These are phyloP conservation scores for Paramecium octaurelia DNA, from an alignment of 73 alveolate species.

Conservation along the genomic window DNA sequence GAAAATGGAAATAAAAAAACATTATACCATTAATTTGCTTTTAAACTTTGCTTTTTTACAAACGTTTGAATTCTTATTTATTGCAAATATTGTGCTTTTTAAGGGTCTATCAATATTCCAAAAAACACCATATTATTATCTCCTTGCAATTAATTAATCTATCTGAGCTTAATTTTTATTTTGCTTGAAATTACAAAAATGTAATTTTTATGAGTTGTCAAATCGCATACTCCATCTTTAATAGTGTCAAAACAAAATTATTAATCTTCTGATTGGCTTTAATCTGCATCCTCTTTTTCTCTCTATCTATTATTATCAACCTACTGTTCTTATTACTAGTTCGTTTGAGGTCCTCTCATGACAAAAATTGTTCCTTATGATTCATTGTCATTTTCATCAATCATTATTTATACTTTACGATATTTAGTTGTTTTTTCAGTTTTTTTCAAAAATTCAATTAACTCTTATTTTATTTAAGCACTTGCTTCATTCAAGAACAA, in stretches of 20 bases:
- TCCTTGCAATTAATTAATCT: background rate
- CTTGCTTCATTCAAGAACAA: constrained; percentile 49
- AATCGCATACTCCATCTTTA: background rate
- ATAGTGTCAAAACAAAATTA: background rate
- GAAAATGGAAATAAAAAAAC: constrained; percentile 16
- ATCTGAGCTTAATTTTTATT: background rate
- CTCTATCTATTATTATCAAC: background rate
- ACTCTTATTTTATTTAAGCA: constrained; percentile 27
- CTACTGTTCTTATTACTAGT: background rate
- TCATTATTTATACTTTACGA: background rate
- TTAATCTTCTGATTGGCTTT: background rate
- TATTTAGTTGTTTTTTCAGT: background rate
- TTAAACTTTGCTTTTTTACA: background rate
- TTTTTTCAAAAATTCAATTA: background rate
- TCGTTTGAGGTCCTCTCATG: constrained; percentile 26
- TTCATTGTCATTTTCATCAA: constrained; percentile 11
- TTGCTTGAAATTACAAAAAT: background rate
- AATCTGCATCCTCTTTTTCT: background rate
- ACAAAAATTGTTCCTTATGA: background rate
- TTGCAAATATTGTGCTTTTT: background rate
- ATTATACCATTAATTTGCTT: background rate
- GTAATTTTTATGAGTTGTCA: background rate
- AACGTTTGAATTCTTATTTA: background rate
- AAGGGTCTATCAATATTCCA: constrained; percentile 31
- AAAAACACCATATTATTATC: background rate